Conservation (phyloP, 768 basidiomycete species). For the Boletus fagicola region DNA sequence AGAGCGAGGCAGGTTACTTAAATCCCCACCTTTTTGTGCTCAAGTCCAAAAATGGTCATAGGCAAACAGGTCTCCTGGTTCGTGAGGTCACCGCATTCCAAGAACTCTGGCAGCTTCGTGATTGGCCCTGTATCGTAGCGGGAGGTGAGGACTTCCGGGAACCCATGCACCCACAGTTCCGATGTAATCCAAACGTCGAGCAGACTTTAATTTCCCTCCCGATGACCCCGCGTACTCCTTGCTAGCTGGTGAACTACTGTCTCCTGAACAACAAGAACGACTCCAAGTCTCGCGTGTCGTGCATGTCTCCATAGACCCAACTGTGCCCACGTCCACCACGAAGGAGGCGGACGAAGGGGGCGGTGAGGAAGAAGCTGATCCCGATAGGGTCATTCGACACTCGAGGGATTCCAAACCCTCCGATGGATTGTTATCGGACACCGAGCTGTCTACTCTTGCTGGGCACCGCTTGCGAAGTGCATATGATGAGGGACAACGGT, state of each 20-base stretch:
- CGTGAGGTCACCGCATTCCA: conserved; percentile 62
- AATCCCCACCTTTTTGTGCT: background rate
- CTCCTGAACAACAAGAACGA: conserved; percentile 47
- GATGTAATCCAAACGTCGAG: background rate
- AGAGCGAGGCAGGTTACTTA: conserved; percentile 59
- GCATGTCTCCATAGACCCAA: conserved; percentile 66
- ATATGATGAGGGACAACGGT: conserved; percentile 56
- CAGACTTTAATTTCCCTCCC: conserved; percentile 91
- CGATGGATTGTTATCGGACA: conserved; percentile 68
- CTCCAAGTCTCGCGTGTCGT: conserved; percentile 69
- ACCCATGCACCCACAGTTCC: background rate
- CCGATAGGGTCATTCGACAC: conserved; percentile 70
- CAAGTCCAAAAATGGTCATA: conserved; percentile 25
- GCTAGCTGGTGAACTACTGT: conserved; percentile 59
- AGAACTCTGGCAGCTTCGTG: conserved; percentile 36
- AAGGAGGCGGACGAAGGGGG: conserved; percentile 37
- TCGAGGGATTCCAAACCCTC: conserved; percentile 55
- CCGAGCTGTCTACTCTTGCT: conserved; percentile 51
- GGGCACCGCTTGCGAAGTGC: conserved; percentile 53
- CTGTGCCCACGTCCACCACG: conserved; percentile 35
- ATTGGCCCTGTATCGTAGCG: conserved; percentile 81
- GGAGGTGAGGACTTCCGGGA: conserved; percentile 58
- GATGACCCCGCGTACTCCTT: conserved; percentile 81
- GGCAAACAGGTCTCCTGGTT: conserved; percentile 76
- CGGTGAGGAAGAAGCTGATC: conserved; percentile 46